Evolutionary conservation across 495 filamentous ascomycete genomes (phyloP).

Genomic region (Bacidia rubella): DNA sequence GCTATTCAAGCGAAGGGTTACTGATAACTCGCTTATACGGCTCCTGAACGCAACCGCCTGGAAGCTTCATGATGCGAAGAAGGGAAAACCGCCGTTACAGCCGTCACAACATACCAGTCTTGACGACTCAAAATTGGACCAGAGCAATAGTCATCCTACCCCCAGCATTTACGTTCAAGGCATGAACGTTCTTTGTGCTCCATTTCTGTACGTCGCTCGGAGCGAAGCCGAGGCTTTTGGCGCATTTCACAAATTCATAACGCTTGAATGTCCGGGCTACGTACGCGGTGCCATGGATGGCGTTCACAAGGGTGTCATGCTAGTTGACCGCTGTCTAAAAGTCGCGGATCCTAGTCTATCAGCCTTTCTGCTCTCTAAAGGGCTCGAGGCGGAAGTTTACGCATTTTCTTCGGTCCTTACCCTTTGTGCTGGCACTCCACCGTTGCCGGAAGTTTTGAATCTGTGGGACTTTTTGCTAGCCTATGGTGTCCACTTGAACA

Average conservation of each 20-base stretch:
- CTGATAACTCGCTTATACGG: conserved; percentile 86
- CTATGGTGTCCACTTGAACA: conserved; percentile 87
- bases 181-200: conserved; percentile 99
- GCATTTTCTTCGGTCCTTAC: conserved; percentile 96
- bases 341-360: conserved; percentile 86
- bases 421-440: conserved; percentile 92
- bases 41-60: conserved; percentile 94
- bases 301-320: conserved; percentile 76
- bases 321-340: conserved; percentile 82
- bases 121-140: too few species aligned
- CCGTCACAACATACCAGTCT: too few species aligned
- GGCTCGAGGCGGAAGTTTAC: conserved; percentile 83
- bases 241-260: conserved; percentile 80
- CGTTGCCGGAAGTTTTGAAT: conserved; percentile 80
- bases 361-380: conserved; percentile 66
- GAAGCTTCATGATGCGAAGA: conserved; percentile 69
- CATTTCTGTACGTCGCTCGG: conserved; percentile 87
- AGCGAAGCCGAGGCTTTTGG: conserved; percentile 92
- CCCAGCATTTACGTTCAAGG: conserved; percentile 89
- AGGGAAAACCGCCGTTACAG: conserved; percentile 30
- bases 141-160: conserved; percentile 19
- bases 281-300: conserved; percentile 94
- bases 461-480: conserved; percentile 99
- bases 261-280: conserved; percentile 82
- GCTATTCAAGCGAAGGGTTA: conserved; percentile 86